Evolutionary conservation across 176 grass and related monocot species (phyloP), one percentile per base, ranked within the genome.

Genomic region (Oryza australiensis): DNA sequence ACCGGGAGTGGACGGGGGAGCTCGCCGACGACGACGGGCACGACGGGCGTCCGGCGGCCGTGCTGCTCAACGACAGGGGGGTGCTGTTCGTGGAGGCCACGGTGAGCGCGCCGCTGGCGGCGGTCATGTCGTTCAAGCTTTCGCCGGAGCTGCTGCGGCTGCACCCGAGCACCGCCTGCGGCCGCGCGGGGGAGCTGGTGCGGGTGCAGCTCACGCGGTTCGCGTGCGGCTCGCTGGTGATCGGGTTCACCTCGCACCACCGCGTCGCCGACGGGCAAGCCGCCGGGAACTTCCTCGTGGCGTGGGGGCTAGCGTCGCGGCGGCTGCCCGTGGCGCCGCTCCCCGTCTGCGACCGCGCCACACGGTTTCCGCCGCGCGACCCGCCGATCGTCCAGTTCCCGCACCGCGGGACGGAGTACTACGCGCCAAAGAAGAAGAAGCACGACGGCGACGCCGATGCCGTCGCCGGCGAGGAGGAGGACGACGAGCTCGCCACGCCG

Each of bases 51-150:
- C 48, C 81, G 28, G 26, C 14, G 7, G 35, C 7, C 3, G 64
- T 85, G 77, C 1, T 85, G 16, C 82, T 86, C 28, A 81, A 45
- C 26, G 83, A 89, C 63, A 70, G 48, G 1, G 72, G 82, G 4
- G 71, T n/a, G 2, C 37, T 16, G 15, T 80, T 83, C 26, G 32
- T 80, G 4, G 75, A 66, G 34, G 86, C 74, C 0, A 35, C 32
- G 1, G 23, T 41, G 26, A 26, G 42, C 69, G 38, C 9, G 26
- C 5, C 23, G 16, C 74, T 85, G 9, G 53, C 8, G 28, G 8
- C 16, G 13, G 38, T 32, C 13, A 13, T 48, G 20, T 26, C 51
- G 8, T 26, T 69, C 13, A 41, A 35, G 26, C 74, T 26, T 16
- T 3, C 57, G 57, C 53, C 53, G 13, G 15, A 22, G 14, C 13